Evolutionary conservation across 2,329 filamentous ascomycete species (phyloP).

Genomic region (Bipolaris zeicola): DNA sequence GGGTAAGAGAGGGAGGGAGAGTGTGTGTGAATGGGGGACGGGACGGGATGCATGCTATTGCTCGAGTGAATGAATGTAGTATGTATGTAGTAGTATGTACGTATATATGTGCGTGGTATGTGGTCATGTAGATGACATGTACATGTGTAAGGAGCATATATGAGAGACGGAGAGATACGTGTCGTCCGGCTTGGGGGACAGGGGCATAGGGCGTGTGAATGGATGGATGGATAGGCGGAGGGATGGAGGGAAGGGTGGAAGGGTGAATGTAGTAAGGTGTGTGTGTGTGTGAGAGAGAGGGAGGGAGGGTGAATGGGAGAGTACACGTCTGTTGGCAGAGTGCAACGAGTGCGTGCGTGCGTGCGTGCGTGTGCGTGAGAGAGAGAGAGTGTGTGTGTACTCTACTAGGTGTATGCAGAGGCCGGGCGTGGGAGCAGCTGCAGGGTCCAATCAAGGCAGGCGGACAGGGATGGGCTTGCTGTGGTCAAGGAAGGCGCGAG

Average conservation of each 20-base stretch:
- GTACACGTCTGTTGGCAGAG: conserved; percentile 7
- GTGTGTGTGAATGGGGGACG: no score
- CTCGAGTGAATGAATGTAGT: neutral
- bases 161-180: no score
- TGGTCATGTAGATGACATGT: no score
- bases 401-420: no score
- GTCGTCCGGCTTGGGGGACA: no score
- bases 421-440: conserved; percentile 24
- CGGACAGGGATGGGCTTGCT: neutral
- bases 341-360: conserved; percentile 5
- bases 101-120: neutral
- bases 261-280: no score
- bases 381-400: neutral
- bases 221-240: neutral
- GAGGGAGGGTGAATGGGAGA: conserved; percentile 19
- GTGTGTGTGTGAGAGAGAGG: no score
- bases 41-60: no score
- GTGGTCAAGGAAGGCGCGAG: neutral
- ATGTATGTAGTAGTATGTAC: neutral
- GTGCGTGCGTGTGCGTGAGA: no score
- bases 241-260: neutral
- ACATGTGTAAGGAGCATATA: no score
- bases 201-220: neutral
- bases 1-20: no score
- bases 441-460: conserved; percentile 36